Base-by-base conservation (phyloP, 1,284 basidiomycete genomes). In the Trametes sp. region DNA sequence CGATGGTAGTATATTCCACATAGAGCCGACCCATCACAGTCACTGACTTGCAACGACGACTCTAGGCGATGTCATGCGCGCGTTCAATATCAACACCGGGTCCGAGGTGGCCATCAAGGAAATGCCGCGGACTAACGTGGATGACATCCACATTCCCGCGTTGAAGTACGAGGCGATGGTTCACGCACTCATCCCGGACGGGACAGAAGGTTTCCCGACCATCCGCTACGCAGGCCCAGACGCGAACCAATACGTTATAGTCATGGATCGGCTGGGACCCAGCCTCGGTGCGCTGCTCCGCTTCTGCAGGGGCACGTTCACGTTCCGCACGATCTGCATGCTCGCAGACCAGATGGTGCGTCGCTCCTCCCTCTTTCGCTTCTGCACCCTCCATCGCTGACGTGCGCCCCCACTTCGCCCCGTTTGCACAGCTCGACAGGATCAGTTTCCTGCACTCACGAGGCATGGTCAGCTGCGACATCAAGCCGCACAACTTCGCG, bases 401-500 rank as follows among this genome's bases (percentile, higher is more conserved):
- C n/a, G n/a, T 7, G 8, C 31, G n/a, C 2, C 28, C 1, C 8
- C n/a, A 10, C 13, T 19, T 41, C 14, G 16, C 36, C 16, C 14
- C 16, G 36, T 38, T 9, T 19, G 19, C 19, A 16, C 24, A 51
- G 49, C 23, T 51, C n/a, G 6, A 23, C 6, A 35, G 49, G 21
- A 24, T 35, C 7, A 11, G 36, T n/a, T 51, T 51, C 31, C 6
- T 51, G n/a, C 49, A 70, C 42, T 63, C 63, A 3, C 35, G 64
- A 21, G 66, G 69, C 11, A 53, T 69, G 14, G 52, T 70, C 4
- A 19, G 33, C 16, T 64, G 68, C n/a, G 68, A 70, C 49, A 53
- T 70, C 26, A 69, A 68, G 52, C 68, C 68, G 5, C 29, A 64
- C 2, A 70, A 69, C 44, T 65, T 66, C 19, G 69, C 68, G 4